phyloP scores from a whole-genome alignment of 768 basidiomycete species.

The Favolaschia claudopus region DNA sequence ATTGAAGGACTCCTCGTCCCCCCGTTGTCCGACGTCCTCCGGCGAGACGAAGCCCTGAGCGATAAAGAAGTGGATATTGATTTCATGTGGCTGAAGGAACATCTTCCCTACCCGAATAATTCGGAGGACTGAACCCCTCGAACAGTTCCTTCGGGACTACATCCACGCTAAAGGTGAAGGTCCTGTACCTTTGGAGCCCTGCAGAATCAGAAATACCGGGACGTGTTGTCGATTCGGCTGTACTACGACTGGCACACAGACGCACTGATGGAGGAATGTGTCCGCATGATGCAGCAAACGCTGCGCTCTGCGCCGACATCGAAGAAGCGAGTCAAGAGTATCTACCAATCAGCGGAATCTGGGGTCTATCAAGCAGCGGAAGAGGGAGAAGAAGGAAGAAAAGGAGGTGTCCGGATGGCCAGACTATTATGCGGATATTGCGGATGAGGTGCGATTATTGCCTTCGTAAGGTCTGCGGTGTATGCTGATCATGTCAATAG shows the following conservation, averaged over 20 bases:
- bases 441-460: constrained; percentile 87
- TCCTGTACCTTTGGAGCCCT: constrained; percentile 84
- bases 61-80: constrained; percentile 99
- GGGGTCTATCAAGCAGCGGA: constrained; percentile 93
- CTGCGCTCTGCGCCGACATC: constrained; percentile 76
- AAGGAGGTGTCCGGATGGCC: constrained; percentile 80
- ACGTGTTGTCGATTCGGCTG: constrained; percentile 86
- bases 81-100: constrained; percentile 92
- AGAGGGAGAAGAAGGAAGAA: constrained; percentile 89
- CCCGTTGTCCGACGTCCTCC: constrained; percentile 84
- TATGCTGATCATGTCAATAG: constrained; percentile 50
- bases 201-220: constrained; percentile 95
- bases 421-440: constrained; percentile 93
- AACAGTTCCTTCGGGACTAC: constrained; percentile 91
- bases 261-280: constrained; percentile 92
- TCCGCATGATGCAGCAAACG: constrained; percentile 92
- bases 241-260: constrained; percentile 99
- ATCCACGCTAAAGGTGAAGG: constrained; percentile 96
- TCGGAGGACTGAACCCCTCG: constrained; percentile 9
- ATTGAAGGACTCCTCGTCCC: constrained; percentile 92
- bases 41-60: constrained; percentile 89
- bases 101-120: background rate
- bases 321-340: constrained; percentile 91
- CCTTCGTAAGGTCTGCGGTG: background rate
- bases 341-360: constrained; percentile 94